phyloP scores from a whole-genome alignment of 768 basidiomycete genomes.

The Leccinum olivaceopallidum region DNA sequence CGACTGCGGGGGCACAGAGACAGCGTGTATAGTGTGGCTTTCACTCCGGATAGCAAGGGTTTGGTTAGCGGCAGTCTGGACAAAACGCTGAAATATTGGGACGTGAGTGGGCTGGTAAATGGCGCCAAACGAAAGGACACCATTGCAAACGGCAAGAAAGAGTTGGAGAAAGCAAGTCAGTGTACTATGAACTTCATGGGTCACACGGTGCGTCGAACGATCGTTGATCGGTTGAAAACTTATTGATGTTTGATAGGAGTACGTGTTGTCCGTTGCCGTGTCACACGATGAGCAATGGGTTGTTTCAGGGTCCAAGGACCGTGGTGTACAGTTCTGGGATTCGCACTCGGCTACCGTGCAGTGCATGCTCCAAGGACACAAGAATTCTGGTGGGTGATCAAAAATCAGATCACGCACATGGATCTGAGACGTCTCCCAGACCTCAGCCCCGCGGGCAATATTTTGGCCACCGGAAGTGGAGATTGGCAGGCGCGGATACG shows the following conservation, averaged over 20 bases:
- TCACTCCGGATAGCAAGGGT: conserved; percentile 87
- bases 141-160: conserved; percentile 47
- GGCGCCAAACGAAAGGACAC: conserved; percentile 34
- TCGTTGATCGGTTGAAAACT: neutral
- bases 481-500: conserved; percentile 75
- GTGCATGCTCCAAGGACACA: conserved; percentile 83
- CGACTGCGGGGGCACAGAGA: conserved; percentile 77
- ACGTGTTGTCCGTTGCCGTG: conserved; percentile 75
- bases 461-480: conserved; percentile 69
- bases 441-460: conserved; percentile 57
- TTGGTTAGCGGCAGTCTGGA: conserved; percentile 92
- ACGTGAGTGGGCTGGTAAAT: conserved; percentile 48
- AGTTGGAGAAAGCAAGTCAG: conserved; percentile 47
- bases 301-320: conserved; percentile 94
- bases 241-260: conserved; percentile 46
- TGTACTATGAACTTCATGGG: conserved; percentile 88
- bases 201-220: conserved; percentile 64
- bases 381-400: conserved; percentile 60
- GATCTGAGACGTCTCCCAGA: conserved; percentile 38
- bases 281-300: conserved; percentile 94
- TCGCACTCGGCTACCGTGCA: conserved; percentile 77
- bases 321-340: conserved; percentile 95
- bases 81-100: conserved; percentile 88
- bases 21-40: conserved; percentile 87
- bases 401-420: neutral